A percentile compares a stretch with the other conserved stretches of the same genome.
Evolutionary conservation across 306 rosid species (phyloP).

Genomic region (Glycine soja): DNA sequence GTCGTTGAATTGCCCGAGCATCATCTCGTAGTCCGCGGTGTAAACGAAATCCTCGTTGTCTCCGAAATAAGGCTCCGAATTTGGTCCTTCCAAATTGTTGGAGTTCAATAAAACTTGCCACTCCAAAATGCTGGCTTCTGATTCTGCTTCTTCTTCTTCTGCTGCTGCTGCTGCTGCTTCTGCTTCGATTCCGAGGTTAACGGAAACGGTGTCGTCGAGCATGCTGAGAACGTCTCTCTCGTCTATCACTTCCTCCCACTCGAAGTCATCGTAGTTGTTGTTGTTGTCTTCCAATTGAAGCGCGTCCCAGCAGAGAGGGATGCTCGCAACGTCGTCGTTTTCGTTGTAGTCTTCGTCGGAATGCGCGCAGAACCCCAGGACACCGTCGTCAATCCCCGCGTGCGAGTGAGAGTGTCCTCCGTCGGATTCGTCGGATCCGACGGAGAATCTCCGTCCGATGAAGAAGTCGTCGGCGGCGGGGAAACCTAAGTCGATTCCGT

Average conservation of each 20-base stretch:
- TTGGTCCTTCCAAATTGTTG: slow-evolving; percentile 50
- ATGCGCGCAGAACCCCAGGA: slow-evolving; percentile 53
- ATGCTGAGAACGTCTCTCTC: slow-evolving; percentile 69
- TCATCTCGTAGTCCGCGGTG: slow-evolving; percentile 73
- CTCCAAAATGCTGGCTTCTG: slow-evolving; percentile 57
- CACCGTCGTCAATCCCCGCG: not conserved
- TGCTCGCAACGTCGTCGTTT: slow-evolving; percentile 56
- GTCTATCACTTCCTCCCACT: slow-evolving; percentile 86
- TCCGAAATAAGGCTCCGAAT: slow-evolving; percentile 56
- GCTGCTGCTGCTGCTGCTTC: slow-evolving; percentile 31
- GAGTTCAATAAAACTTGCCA: slow-evolving; percentile 75
- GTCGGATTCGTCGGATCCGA: slow-evolving; percentile 54
- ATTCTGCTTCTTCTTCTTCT: slow-evolving; percentile 8
- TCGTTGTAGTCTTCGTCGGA: slow-evolving; percentile 63
- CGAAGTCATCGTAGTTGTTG: slow-evolving; percentile 69
- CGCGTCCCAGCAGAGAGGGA: slow-evolving; percentile 75
- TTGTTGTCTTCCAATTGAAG: slow-evolving; percentile 70
- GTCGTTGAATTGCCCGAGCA: slow-evolving; percentile 78
- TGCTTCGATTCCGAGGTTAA: slow-evolving; percentile 27
- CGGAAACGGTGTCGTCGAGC: slow-evolving; percentile 46
- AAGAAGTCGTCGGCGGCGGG: slow-evolving; percentile 52
- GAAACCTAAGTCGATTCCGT: slow-evolving; percentile 58
- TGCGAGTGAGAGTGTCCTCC: slow-evolving; percentile 43
- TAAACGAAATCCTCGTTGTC: slow-evolving; percentile 69
- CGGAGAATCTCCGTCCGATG: slow-evolving; percentile 49